Conservation (phyloP, 2,329 filamentous ascomycete genomes). For the Periglandula ipomoeae region DNA sequence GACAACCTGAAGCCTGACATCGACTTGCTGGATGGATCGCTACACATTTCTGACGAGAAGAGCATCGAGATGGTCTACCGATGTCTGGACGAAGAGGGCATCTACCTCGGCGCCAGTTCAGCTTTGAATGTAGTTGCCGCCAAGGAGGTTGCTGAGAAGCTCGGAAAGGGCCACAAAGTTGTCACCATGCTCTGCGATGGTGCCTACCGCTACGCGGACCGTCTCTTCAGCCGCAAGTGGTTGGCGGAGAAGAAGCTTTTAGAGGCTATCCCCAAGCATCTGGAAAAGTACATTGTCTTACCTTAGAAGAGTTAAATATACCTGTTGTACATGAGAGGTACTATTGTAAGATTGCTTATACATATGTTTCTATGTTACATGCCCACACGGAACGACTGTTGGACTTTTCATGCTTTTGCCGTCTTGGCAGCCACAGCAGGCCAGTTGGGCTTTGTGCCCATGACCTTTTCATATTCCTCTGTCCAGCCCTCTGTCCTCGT, state of each 20-base stretch:
- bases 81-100: conserved; percentile 87
- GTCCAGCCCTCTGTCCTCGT: conserved; percentile 14
- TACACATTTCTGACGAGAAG: conserved; percentile 85
- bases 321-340: conserved; percentile 17
- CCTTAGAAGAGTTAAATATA: conserved; percentile 38
- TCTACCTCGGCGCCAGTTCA: conserved; percentile 91
- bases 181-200: conserved; percentile 94
- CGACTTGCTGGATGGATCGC: conserved; percentile 70
- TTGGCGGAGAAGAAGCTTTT: conserved; percentile 76
- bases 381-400: too few relatives aligned
- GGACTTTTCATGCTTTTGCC: background rate
- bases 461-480: conserved; percentile 17
- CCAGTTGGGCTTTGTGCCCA: conserved; percentile 22
- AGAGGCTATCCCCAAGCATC: conserved; percentile 68
- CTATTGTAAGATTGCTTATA: conserved; percentile 13
- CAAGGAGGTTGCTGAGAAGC: conserved; percentile 82
- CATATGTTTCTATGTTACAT: conserved; percentile 5
- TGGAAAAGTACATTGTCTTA: conserved; percentile 92
- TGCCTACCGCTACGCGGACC: conserved; percentile 93
- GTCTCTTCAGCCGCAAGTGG: conserved; percentile 89
- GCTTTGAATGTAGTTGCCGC: conserved; percentile 93
- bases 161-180: conserved; percentile 82
- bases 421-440: conserved; percentile 4
- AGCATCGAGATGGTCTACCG: conserved; percentile 97
- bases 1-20: conserved; percentile 86